Evolutionary conservation across 495 filamentous ascomycete genomes (phyloP), one percentile per base, ranked within the genome.

Genomic region (Lasiosphaeria miniovina): DNA sequence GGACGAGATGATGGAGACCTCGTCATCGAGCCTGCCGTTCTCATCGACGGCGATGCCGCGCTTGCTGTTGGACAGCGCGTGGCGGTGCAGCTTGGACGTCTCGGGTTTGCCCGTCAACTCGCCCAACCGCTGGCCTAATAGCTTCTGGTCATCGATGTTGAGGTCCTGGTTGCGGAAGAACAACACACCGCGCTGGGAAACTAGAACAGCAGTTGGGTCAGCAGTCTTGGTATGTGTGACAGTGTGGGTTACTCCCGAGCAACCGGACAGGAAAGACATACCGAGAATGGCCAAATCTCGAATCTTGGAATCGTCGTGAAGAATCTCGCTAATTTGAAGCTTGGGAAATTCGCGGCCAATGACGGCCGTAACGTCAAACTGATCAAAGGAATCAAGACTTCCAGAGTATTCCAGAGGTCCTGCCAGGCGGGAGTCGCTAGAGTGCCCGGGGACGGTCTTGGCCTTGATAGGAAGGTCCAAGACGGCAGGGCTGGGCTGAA

Each of bases 321-420:
- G 74, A 68, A 81, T 82, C 10, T 88, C 83, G 32, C 77, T 81
- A 7, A 91, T 68, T 61, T 83, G 84, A 1, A 81, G 81, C 14
- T 78, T 75, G 6, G 79, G 76, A 60, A 84, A 90, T 68, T 90
- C 88, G 1, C 80, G 76, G 14, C 88, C 88, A 66, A 90, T 88
- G 32, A 86, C 74, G 3, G 84, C 81, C 2, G 88, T 90, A 0
- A 86, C 74, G 50, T 89, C 87, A 54, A 87, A 84, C 3, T 77
- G 80, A 52, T 88, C 75, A 61, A 81, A 87, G 1, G 74, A 62
- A 45, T 89, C 82, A 0, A 89, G 71, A 2, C 72, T 71, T 31
- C 84, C 84, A 2, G 74, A 92, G 75, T 93, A 93, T 72, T 90
- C 90, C 49, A 93, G 74, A 17, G 90, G 87, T 9, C 87, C 88